Base-by-base conservation (phyloP, 768 basidiomycete genomes). In the Lactifluus hygrophoroides region DNA sequence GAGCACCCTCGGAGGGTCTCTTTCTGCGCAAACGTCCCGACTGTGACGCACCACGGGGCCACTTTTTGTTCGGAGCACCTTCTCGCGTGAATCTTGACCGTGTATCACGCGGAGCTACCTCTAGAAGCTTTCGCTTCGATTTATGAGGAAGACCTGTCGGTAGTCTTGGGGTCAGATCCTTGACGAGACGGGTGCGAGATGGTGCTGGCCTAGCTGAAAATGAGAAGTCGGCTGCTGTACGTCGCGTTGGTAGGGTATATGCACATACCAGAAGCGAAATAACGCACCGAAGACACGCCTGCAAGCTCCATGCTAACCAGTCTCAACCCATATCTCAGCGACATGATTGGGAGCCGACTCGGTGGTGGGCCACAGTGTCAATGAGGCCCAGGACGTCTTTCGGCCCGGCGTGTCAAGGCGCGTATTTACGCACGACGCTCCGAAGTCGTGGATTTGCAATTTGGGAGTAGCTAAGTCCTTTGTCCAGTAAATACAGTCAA, bases 161-260 rank as follows among this genome's bases (percentile, higher is more conserved):
- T 54, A 23, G 27, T 25, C 38, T 51, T 9, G 63, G 63, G 7
- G 53, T 52, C 23, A 64, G 63, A 14, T 64, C 63, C 45, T 64
- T 62, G 27, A 57, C 56, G 5, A 64, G 63, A 37, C 60, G 63
- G 16, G 56, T 62, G n/a, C 63, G 60, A 38, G 63, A 62, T n/a
- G 60, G 16, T 7, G 37, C 34, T 23, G 77, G 17, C 60, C 77
- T 25, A 69, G 75, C 21, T 84, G 81, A 14, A 23, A 16, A 5
- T 13, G 16, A 23, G 16, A 34, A 0, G 51, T 58, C 10, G 4
- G 2, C 7, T 34, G 17, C 16, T 34, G 30, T 46, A 32, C 10
- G 1, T 25, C 8, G 9, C 14, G 34, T 8, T 8, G 32, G 23
- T n/a, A 34, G 23, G 37, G 19, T 27, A 43, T 32, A 46, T 28